These are phyloP conservation scores for Quercus robur DNA, from an alignment of 306 rosid species.

Conservation along the genomic window DNA sequence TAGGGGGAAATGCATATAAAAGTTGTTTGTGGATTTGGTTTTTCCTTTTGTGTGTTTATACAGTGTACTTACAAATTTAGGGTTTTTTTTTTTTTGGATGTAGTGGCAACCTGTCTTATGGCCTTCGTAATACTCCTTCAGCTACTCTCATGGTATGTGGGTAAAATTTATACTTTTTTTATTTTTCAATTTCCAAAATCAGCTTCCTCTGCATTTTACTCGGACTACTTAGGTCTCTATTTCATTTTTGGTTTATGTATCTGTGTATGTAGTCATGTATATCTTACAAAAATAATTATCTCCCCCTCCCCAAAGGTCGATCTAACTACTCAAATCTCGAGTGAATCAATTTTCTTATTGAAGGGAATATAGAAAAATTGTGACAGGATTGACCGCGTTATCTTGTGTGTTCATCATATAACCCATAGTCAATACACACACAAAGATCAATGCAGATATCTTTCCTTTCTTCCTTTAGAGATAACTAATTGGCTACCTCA, in stretches of 20 bases:
- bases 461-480: background rate
- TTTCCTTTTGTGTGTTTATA: background rate
- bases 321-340: background rate
- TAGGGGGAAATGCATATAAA: background rate
- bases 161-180: slow-evolving; percentile 6
- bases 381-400: background rate
- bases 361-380: background rate
- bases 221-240: background rate
- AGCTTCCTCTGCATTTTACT: slow-evolving; percentile 1
- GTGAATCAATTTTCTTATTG: background rate
- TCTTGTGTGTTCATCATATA: background rate
- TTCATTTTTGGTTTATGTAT: background rate
- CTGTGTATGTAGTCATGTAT: background rate
- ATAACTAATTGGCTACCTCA: too few species aligned
- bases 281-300: background rate
- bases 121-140: slow-evolving; percentile 82
- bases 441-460: background rate
- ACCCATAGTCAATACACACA: background rate
- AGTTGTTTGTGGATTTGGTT: background rate
- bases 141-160: slow-evolving; percentile 61
- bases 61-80: background rate
- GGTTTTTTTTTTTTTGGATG: slow-evolving; percentile 9
- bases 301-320: background rate
- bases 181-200: background rate
- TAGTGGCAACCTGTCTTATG: slow-evolving; percentile 81